Percentiles rank a stretch among this genome's conserved stretches.
Evolutionary conservation across 495 filamentous ascomycete genomes (phyloP).

Genomic region (Halenospora varia): DNA sequence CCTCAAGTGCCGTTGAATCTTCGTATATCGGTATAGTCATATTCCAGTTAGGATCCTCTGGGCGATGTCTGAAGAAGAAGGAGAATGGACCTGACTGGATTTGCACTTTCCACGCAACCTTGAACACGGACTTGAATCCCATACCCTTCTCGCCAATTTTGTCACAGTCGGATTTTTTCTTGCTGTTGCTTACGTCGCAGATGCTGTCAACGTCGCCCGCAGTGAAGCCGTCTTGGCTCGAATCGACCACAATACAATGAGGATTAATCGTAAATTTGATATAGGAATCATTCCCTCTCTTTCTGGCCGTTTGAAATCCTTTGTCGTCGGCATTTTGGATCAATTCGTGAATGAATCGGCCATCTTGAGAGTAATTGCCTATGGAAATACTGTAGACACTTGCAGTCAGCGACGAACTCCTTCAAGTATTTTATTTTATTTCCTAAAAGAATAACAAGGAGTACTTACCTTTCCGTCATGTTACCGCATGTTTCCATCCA

Average conservation of each 20-base stretch:
- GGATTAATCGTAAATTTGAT: slow-evolving; percentile 5
- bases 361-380: not conserved
- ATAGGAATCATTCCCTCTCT: not conserved
- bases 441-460: not conserved
- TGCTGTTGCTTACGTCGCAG: slow-evolving; percentile 31
- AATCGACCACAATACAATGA: slow-evolving; percentile 35
- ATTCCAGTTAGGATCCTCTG: no score
- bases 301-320: slow-evolving; percentile 18
- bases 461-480: no score
- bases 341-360: slow-evolving; percentile 36
- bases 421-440: not conserved
- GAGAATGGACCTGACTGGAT: slow-evolving; percentile 35
- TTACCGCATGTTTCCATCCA: no score
- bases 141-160: slow-evolving; percentile 44
- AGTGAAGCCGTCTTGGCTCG: slow-evolving; percentile 39
- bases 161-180: slow-evolving; percentile 22
- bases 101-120: slow-evolving; percentile 32
- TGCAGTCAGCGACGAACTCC: not conserved
- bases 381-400: no score
- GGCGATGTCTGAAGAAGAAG: no score
- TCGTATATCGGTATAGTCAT: slow-evolving; percentile 22
- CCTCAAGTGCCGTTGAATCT: slow-evolving; percentile 25
- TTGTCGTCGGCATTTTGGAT: slow-evolving; percentile 44
- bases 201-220: slow-evolving; percentile 31
- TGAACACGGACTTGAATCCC: slow-evolving; percentile 47